These are phyloP conservation scores for Leccinellum luteum DNA, from an alignment of 768 basidiomycete genomes.

Conservation along the genomic window DNA sequence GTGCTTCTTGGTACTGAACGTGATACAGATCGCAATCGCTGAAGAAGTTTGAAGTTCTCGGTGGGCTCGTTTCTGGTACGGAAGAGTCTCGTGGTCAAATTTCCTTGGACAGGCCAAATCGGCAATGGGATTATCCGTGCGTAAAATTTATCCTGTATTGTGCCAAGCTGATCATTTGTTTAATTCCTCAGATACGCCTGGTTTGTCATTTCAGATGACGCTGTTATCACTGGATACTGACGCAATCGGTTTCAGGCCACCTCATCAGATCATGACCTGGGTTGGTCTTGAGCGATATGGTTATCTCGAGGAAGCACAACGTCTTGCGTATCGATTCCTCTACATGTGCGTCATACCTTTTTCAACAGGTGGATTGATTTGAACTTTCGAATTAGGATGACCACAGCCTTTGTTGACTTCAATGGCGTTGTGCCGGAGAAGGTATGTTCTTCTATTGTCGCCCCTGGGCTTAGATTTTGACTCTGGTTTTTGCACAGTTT, in stretches of 20 bases:
- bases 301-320: slow-evolving; percentile 88
- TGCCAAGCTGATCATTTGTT: slow-evolving; percentile 5
- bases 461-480: not conserved
- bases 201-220: slow-evolving; percentile 30
- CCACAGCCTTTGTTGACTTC: slow-evolving; percentile 91
- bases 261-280: slow-evolving; percentile 99
- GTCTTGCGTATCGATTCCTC: slow-evolving; percentile 93
- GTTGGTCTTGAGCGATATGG: slow-evolving; percentile 96
- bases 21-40: slow-evolving; percentile 70
- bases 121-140: slow-evolving; percentile 98
- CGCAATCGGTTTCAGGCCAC: slow-evolving; percentile 55
- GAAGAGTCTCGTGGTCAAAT: slow-evolving; percentile 96
- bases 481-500: slow-evolving; percentile 48
- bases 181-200: slow-evolving; percentile 59
- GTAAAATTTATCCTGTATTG: slow-evolving; percentile 33
- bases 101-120: slow-evolving; percentile 92
- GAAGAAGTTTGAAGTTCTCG: slow-evolving; percentile 94
- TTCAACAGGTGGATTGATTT: slow-evolving; percentile 1
- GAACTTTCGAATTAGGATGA: slow-evolving; percentile 59
- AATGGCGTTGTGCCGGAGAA: slow-evolving; percentile 99
- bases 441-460: slow-evolving; percentile 34
- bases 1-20: slow-evolving; percentile 16
- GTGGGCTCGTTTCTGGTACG: slow-evolving; percentile 93
- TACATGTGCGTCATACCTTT: slow-evolving; percentile 77
- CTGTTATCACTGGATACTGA: slow-evolving; percentile 8